A percentile compares a stretch with the other conserved stretches of the same genome.
Evolutionary conservation across 169 alveolate genomes (phyloP).

Genomic region (Plasmodium chabaudi): DNA sequence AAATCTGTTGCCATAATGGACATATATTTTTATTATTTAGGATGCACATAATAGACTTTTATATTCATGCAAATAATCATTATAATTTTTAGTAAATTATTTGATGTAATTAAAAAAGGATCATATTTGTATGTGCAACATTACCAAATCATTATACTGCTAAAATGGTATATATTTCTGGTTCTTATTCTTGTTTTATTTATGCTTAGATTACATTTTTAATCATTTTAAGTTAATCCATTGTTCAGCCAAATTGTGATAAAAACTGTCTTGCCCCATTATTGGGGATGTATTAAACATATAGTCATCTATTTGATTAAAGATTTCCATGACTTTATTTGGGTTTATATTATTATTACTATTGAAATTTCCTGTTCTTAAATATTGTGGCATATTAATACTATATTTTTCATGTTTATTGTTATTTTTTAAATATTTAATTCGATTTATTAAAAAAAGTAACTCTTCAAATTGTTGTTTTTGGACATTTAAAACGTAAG

Average conservation of each 20-base stretch:
- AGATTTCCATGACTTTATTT: neutral
- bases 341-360: neutral
- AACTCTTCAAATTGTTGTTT: constrained; percentile 67
- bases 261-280: constrained; percentile 27
- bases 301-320: constrained; percentile 47
- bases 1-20: too few species aligned
- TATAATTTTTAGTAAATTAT: too few species aligned
- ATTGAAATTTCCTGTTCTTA: constrained; percentile 35
- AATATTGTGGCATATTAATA: constrained; percentile 30
- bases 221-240: constrained; percentile 24
- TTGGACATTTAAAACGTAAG: constrained; percentile 45
- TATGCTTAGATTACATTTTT: neutral
- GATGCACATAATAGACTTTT: too few species aligned
- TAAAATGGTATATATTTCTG: too few species aligned
- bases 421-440: constrained; percentile 16
- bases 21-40: too few species aligned
- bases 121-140: too few species aligned
- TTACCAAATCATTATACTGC: too few species aligned
- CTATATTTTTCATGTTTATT: neutral
- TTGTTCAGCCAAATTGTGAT: constrained; percentile 58
- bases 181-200: too few species aligned
- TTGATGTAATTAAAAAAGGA: too few species aligned
- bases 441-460: constrained; percentile 28
- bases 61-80: too few species aligned
- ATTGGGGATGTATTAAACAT: constrained; percentile 16